phyloP scores from a whole-genome alignment of 129 eudicot species.

The Centella asiatica region DNA sequence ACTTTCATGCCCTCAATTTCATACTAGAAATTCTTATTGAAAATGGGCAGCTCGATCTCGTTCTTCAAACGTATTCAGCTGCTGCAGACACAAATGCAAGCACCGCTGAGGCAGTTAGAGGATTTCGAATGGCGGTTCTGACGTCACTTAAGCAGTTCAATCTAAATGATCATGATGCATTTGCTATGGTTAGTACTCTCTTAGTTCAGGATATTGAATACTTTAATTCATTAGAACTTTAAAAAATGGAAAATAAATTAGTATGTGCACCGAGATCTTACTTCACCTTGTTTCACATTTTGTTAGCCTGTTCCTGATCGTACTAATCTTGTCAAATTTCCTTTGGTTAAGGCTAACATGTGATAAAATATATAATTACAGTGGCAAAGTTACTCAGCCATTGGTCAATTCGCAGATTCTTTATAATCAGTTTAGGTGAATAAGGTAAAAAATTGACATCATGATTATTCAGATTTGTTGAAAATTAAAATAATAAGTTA shows the following conservation, averaged over 20 bases:
- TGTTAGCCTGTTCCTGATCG: neutral
- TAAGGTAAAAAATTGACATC: too few relatives aligned
- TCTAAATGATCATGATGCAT: constrained; percentile 82
- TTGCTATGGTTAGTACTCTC: constrained; percentile 68
- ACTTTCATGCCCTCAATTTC: constrained; percentile 93
- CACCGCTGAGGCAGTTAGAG: constrained; percentile 78
- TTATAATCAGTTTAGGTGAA: too few relatives aligned
- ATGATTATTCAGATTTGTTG: too few relatives aligned
- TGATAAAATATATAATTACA: too few relatives aligned
- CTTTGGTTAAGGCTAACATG: too few relatives aligned
- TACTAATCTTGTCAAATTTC: neutral
- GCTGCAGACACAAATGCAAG: constrained; percentile 85
- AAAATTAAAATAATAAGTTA: too few relatives aligned
- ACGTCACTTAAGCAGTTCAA: constrained; percentile 82
- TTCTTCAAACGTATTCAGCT: constrained; percentile 90
- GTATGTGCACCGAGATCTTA: neutral
- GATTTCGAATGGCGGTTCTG: constrained; percentile 95
- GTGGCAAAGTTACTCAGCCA: too few relatives aligned
- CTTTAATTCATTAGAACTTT: neutral
- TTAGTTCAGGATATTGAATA: neutral
- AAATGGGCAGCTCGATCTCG: constrained; percentile 91
- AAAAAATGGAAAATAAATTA: neutral
- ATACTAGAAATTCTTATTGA: constrained; percentile 93
- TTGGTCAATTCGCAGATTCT: too few relatives aligned
- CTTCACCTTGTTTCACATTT: neutral